Base-by-base conservation (phyloP, 768 basidiomycete species). In the Macrolepiota albuminosa region DNA sequence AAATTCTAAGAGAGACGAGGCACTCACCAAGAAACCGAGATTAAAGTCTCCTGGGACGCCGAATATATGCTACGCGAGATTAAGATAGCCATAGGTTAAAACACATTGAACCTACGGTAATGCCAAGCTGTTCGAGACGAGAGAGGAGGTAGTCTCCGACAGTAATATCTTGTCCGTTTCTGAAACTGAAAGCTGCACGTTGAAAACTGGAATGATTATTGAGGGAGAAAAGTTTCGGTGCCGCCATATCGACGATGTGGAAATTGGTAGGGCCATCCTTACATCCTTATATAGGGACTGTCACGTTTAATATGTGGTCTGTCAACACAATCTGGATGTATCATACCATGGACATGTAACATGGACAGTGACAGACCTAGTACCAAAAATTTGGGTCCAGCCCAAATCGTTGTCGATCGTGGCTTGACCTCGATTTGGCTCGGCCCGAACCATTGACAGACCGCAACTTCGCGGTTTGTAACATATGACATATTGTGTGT, bases 11-110 rank as follows among this genome's bases (percentile, higher is more conserved):
- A 37, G 18, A 10, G 24, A 47, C 33, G 18, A 34, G 21, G 14
- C 34, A 58, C 53, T 53, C 72, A 84, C 82, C 69, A 84, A 64
- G 64, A 86, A 85, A 3, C 81, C 87, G 49, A 93, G 81, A 69
- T 92, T 92, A 63, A 91, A 93, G 70, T 93, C 90, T 24, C 92
- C 92, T 1, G 92, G 92, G 0, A 93, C 81, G 18, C 91, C 91
- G 58, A 94, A 93, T 75, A 93, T 81, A 46, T 83, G 80, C 89
- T 93, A 59, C 9, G 60, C 42, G 9, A 37, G 6, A 11, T 45
- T 59, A 6, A 59, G 29, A 42, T 45, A 43, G 5, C 4, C 4
- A 24, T 52, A 29, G 13, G 5, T 1, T 18, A 10, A 16, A 24
- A 31, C 31, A 9, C 21, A 39, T 37, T 39, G 6, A 26, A 51